Conservation (phyloP, 345 rosid genomes). For the Acer negundo region DNA sequence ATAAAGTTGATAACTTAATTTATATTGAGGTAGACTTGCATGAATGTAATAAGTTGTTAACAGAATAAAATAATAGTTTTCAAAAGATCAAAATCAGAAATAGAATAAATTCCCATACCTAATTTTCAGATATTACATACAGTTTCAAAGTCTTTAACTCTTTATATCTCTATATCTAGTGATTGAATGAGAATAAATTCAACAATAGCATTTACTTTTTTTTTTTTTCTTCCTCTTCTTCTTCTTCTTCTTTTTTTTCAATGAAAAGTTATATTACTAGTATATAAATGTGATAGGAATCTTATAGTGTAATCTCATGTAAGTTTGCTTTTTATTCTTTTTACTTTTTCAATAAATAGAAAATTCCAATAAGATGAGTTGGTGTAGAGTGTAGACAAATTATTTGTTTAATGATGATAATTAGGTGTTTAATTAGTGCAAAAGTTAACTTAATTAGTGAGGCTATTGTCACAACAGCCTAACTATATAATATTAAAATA, state of each 20-base stretch:
- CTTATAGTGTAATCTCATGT: not conserved
- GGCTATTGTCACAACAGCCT: not conserved
- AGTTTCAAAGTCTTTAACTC: not conserved
- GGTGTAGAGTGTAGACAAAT: not conserved
- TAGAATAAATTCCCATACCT: not conserved
- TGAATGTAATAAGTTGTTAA: too few relatives aligned
- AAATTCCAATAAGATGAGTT: not conserved
- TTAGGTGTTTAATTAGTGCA: not conserved
- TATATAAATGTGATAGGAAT: constrained; percentile 2
- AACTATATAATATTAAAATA: not conserved
- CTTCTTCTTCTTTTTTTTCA: not conserved
- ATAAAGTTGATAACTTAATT: too few relatives aligned
- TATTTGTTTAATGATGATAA: not conserved
- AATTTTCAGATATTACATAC: not conserved
- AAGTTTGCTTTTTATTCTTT: not conserved
- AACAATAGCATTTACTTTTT: not conserved
- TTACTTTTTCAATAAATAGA: constrained; percentile 5
- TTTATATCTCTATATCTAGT: not conserved
- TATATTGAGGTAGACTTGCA: too few relatives aligned
- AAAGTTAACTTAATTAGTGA: not conserved
- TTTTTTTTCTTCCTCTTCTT: not conserved
- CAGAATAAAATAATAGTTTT: too few relatives aligned
- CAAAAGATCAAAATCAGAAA: not conserved
- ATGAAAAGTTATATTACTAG: constrained; percentile 3
- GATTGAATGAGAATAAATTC: constrained; percentile 12